These are phyloP conservation scores for Crithidia mellificae DNA, from an alignment of 208 protist species.

Conservation along the genomic window DNA sequence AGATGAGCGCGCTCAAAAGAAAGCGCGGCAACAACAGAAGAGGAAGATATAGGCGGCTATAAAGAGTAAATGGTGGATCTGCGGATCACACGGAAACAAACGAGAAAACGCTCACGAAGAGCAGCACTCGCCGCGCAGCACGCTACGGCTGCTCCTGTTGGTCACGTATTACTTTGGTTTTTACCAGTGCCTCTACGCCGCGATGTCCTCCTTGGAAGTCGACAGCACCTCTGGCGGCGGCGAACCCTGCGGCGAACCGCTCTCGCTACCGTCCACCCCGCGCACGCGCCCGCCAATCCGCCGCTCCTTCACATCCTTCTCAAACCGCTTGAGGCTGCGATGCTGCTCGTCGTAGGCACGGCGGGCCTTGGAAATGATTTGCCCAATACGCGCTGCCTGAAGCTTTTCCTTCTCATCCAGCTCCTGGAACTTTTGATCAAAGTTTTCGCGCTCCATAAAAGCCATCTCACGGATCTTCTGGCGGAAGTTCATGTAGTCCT, in stretches of 20 bases:
- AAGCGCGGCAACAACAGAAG: too few species aligned
- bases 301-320: constrained; percentile 37
- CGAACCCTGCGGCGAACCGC: constrained; percentile 9
- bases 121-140: too few species aligned
- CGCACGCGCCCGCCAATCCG: constrained; percentile 19
- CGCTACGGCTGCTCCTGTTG: too few species aligned
- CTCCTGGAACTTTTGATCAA: constrained; percentile 61
- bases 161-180: constrained; percentile 1
- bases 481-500: constrained; percentile 74
- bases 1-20: too few species aligned
- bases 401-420: constrained; percentile 64
- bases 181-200: neutral
- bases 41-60: too few species aligned
- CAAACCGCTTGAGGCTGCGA: constrained; percentile 54
- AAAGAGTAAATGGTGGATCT: too few species aligned
- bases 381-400: constrained; percentile 47
- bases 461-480: constrained; percentile 58
- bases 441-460: constrained; percentile 56
- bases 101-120: too few species aligned
- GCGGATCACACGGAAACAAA: too few species aligned
- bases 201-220: neutral
- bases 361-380: constrained; percentile 49
- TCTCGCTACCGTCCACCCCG: constrained; percentile 6
- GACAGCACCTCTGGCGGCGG: constrained; percentile 5
- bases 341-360: constrained; percentile 60